These are phyloP conservation scores for Starmerella cellae DNA, from an alignment of 805 yeast genomes.

Conservation along the genomic window DNA sequence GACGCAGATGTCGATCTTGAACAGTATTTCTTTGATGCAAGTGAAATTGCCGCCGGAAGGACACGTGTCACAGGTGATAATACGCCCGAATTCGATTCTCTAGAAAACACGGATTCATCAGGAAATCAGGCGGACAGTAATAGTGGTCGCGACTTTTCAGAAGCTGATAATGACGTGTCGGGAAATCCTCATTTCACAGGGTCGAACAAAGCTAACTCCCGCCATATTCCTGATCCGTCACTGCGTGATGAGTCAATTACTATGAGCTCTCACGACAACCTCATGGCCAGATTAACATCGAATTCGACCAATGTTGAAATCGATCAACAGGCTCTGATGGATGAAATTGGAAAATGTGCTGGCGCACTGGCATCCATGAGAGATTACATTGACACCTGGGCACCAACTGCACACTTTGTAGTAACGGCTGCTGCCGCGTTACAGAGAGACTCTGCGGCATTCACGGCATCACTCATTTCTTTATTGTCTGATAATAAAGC, in stretches of 20 bases:
- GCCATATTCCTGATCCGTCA: not conserved
- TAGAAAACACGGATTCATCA: not conserved
- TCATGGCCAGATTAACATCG: not conserved
- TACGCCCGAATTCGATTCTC: not conserved
- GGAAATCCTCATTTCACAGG: too few relatives aligned
- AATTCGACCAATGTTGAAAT: not conserved
- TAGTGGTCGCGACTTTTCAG: not conserved
- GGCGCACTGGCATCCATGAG: slow-evolving; percentile 11
- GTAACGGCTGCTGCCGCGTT: slow-evolving; percentile 15
- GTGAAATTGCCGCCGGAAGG: not conserved
- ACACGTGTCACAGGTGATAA: not conserved
- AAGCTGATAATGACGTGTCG: too few relatives aligned
- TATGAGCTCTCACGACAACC: not conserved
- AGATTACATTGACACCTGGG: slow-evolving; percentile 15
- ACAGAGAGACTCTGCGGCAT: slow-evolving; percentile 15
- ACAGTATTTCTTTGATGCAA: not conserved
- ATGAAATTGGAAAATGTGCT: slow-evolving; percentile 7
- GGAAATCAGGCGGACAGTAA: not conserved
- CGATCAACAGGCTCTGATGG: slow-evolving; percentile 3
- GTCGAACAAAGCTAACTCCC: not conserved
- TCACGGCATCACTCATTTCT: slow-evolving; percentile 4
- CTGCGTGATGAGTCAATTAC: not conserved
- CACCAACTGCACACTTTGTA: slow-evolving; percentile 13
- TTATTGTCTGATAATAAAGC: not conserved
- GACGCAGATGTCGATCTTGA: too few relatives aligned